A percentile compares a stretch with the other conserved stretches of the same genome.
phyloP scores from a whole-genome alignment of 1,284 basidiomycete species.

The Leccinum pallidistipes region DNA sequence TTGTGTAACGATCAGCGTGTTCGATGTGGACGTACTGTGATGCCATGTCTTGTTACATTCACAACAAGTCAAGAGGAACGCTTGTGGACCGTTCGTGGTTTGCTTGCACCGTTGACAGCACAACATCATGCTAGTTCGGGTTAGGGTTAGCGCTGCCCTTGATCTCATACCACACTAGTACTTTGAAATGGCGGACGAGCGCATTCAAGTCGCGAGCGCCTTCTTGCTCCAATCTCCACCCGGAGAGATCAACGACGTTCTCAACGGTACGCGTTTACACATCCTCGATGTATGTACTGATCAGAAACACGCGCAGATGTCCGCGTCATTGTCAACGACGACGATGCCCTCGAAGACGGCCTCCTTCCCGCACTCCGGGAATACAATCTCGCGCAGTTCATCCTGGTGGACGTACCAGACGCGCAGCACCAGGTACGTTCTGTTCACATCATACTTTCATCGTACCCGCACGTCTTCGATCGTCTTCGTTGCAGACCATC shows the following conservation, averaged over 20 bases:
- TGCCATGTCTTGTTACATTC: slow-evolving; percentile 30
- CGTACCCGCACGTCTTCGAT: not conserved
- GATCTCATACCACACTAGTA: not conserved
- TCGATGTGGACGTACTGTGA: slow-evolving; percentile 26
- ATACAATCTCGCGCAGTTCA: slow-evolving; percentile 87
- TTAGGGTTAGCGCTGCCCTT: slow-evolving; percentile 25
- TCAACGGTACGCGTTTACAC: slow-evolving; percentile 62
- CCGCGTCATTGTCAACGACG: slow-evolving; percentile 83
- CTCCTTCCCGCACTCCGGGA: slow-evolving; percentile 75
- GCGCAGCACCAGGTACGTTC: slow-evolving; percentile 63
- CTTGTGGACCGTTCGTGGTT: slow-evolving; percentile 21
- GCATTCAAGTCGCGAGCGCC: slow-evolving; percentile 67
- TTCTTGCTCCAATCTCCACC: slow-evolving; percentile 91
- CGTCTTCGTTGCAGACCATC: slow-evolving; percentile 54
- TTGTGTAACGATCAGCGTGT: not conserved
- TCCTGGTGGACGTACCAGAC: slow-evolving; percentile 73
- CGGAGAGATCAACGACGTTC: slow-evolving; percentile 93
- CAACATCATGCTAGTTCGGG: slow-evolving; percentile 10
- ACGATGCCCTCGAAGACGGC: slow-evolving; percentile 75
- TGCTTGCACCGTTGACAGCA: slow-evolving; percentile 29
- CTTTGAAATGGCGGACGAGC: slow-evolving; percentile 41
- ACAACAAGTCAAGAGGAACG: slow-evolving; percentile 29
- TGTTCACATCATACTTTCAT: not conserved
- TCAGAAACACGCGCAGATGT: slow-evolving; percentile 59
- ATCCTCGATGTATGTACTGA: not conserved